Conservation (phyloP, 345 rosid genomes). For the Raphanus raphanistrum region DNA sequence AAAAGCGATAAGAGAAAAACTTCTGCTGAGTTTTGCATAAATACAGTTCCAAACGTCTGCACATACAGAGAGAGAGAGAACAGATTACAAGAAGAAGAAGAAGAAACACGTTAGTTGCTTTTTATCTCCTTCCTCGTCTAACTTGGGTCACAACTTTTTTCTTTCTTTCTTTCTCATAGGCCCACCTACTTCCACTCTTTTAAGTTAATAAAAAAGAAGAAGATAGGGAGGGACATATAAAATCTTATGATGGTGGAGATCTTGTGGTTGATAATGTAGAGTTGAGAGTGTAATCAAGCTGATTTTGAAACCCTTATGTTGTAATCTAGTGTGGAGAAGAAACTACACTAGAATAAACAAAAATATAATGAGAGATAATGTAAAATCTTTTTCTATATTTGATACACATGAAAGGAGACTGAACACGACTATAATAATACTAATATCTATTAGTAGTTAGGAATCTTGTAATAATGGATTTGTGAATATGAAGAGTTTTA, state of each 20-base stretch:
- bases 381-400: background rate
- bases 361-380: background rate
- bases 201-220: conserved; percentile 8
- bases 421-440: background rate
- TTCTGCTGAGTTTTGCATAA: conserved; percentile 33
- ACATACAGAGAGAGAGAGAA: conserved; percentile 28
- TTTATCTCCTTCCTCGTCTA: conserved; percentile 1
- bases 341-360: background rate
- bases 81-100: background rate
- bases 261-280: conserved; percentile 12
- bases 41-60: conserved; percentile 20
- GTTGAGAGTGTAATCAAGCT: conserved; percentile 9
- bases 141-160: conserved; percentile 14
- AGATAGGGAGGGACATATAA: conserved; percentile 15
- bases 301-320: conserved; percentile 10
- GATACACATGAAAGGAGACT: background rate
- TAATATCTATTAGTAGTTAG: background rate
- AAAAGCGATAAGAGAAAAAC: conserved; percentile 17
- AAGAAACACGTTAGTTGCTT: conserved; percentile 21
- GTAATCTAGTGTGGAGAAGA: conserved; percentile 20
- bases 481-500: background rate
- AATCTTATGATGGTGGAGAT: background rate
- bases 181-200: conserved; percentile 16
- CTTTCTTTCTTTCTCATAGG: background rate
- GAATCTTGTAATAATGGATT: background rate